A percentile compares a stretch with the other conserved stretches of the same genome.
Evolutionary conservation across 768 basidiomycete species (phyloP).

Genomic region (Termitomyces sp.): DNA sequence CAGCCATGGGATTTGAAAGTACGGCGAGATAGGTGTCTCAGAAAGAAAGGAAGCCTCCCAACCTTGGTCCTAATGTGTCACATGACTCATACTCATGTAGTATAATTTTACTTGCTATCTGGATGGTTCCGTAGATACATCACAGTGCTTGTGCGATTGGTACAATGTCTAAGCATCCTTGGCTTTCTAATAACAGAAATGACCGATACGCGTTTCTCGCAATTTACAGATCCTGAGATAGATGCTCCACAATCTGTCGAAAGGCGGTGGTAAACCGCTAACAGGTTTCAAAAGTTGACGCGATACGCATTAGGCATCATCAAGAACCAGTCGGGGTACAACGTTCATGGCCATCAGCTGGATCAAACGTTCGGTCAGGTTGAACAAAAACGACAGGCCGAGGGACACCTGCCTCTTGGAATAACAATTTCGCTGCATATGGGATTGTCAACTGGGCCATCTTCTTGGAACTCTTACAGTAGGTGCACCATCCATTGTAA

Average conservation of each 20-base stretch:
- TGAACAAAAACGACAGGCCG: neutral
- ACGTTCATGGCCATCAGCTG: conserved; percentile 98
- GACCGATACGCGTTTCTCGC: conserved; percentile 1
- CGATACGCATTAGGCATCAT: conserved; percentile 50
- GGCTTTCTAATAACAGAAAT: conserved; percentile 1
- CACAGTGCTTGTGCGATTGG: neutral
- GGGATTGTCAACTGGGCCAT: conserved; percentile 95
- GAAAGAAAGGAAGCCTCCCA: neutral
- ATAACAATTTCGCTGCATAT: conserved; percentile 89
- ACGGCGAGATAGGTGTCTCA: neutral
- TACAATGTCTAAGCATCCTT: conserved; percentile 3
- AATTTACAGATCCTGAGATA: neutral
- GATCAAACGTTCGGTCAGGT: neutral
- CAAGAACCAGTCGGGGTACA: conserved; percentile 82
- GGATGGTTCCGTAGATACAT: neutral
- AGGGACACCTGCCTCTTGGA: conserved; percentile 66
- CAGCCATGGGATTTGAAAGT: conserved; percentile 32
- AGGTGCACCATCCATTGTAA: conserved; percentile 94
- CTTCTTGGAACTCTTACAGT: conserved; percentile 95
- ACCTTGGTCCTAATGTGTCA: neutral
- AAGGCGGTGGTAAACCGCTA: neutral
- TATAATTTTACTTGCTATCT: neutral
- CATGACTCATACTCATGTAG: no score
- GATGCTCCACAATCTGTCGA: neutral
- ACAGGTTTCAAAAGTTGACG: neutral